Percentiles rank a stretch among this genome's conserved stretches.
phyloP scores from a whole-genome alignment of 306 rosid species.

The Abrus precatorius region DNA sequence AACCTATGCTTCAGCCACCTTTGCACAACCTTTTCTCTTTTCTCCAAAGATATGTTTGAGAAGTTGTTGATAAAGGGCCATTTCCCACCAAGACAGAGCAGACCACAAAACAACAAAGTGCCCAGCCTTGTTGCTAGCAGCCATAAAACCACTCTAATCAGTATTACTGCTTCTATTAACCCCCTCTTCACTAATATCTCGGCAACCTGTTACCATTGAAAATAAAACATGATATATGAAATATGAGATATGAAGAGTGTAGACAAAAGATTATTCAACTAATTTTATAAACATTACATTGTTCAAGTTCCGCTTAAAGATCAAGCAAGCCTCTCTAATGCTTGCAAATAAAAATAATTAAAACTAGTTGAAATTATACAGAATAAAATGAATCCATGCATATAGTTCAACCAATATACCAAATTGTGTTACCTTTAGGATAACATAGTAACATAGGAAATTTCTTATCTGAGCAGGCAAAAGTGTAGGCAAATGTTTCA shows the following conservation, averaged over 20 bases:
- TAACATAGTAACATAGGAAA: not conserved
- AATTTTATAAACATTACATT: slow-evolving; percentile 4
- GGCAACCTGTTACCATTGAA: slow-evolving; percentile 51
- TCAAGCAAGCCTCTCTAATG: not conserved
- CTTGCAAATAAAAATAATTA: not conserved
- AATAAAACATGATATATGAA: not conserved
- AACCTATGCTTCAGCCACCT: slow-evolving; percentile 53
- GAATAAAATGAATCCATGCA: not conserved
- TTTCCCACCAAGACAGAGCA: slow-evolving; percentile 46
- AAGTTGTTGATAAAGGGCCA: slow-evolving; percentile 58
- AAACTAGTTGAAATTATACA: no score
- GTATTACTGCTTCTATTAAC: slow-evolving; percentile 50
- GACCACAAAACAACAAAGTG: slow-evolving; percentile 57
- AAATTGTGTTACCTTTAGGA: not conserved
- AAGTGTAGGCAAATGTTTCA: not conserved
- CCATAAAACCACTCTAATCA: slow-evolving; percentile 59
- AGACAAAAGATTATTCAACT: not conserved
- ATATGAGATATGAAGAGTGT: not conserved
- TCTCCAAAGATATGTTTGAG: slow-evolving; percentile 52
- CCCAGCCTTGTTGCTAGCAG: slow-evolving; percentile 58
- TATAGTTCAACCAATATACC: not conserved
- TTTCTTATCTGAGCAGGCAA: not conserved
- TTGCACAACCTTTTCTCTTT: slow-evolving; percentile 59
- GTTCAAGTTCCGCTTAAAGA: not conserved
- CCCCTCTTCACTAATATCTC: slow-evolving; percentile 47